Evolutionary conservation across 2,329 filamentous ascomycete genomes (phyloP), one percentile per base, ranked within the genome.

Genomic region (Uncinocarpus reesii): DNA sequence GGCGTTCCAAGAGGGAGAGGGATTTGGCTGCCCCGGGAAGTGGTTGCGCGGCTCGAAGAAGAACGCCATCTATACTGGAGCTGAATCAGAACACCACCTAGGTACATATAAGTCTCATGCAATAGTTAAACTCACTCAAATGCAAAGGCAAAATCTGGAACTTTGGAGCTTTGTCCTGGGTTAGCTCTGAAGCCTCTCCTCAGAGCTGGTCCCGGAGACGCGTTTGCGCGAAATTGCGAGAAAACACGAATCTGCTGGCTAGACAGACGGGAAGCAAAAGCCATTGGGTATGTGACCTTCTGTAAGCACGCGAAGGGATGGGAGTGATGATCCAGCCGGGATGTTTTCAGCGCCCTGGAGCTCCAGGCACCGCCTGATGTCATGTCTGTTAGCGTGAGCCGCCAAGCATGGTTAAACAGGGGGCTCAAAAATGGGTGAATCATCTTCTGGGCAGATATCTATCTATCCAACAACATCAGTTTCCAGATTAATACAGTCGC

Each of bases 51-150:
- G 84, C 84, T 60, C 89, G 86, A 26, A 96, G 76, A 16, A 98
- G 78, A n/a, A 98, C 92, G 48, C 92, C 92, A 65, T 98, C 92
- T 62, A 98, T 94, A 65, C 79, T 84, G 55, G 11, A 20, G 16
- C 21, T 10, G 15, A 21, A 13, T 31, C 34, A 48, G 34, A 18
- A 32, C n/a, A n/a, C n/a, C n/a, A n/a, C n/a, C n/a, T n/a, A 18
- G 15, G 36, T 18, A 20, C 32, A 40, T 13, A 35, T 31, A 35
- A 3, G 15, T n/a, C 16, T 32, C 23, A 31, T 35, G 20, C 7
- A 28, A n/a, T 21, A 15, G 10, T 3, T 41, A 29, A 36, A 58
- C 62, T 59, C 62, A 71, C 69, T 71, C 69, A 52, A 71, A 68
- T 29, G 68, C 68, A 56, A 71, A 71, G 11, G 66, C 68, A 55